Percentiles rank a stretch among this genome's conserved stretches.
phyloP scores from a whole-genome alignment of 306 rosid genomes.

The Carpinus viminea region DNA sequence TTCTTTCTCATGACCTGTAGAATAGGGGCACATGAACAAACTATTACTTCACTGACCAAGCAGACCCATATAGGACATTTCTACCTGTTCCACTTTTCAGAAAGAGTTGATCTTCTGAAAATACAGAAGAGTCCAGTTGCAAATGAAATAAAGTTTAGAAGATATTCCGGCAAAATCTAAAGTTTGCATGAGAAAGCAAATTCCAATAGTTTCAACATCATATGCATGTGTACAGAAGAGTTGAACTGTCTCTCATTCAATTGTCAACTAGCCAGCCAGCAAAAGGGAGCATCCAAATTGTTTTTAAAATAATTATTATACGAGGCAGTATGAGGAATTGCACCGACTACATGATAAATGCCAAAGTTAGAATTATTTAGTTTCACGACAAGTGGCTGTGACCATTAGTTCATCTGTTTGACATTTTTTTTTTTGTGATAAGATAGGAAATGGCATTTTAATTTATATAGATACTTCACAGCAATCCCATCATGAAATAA shows the following conservation, averaged over 20 bases:
- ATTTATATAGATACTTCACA: neutral
- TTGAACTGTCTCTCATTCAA: neutral
- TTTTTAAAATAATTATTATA: neutral
- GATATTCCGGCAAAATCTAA: neutral
- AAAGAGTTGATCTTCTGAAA: neutral
- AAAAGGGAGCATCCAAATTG: neutral
- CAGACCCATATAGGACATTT: conserved; percentile 1
- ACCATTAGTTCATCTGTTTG: neutral
- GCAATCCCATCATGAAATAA: neutral
- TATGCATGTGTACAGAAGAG: neutral
- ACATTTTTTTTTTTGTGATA: neutral
- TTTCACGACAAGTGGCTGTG: neutral
- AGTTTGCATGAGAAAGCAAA: neutral
- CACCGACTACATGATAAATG: neutral
- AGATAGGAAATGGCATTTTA: neutral
- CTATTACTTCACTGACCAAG: conserved; percentile 22
- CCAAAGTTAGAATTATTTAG: neutral
- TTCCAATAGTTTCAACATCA: neutral
- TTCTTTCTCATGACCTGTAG: conserved; percentile 84
- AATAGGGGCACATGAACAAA: conserved; percentile 31
- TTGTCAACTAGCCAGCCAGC: conserved; percentile 1
- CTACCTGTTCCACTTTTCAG: neutral
- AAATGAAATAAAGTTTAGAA: neutral
- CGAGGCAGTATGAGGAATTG: neutral
- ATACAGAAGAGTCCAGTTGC: neutral